These are phyloP conservation scores for Pinus albicaulis DNA, from an alignment of 75 land plant genomes.

Conservation along the genomic window DNA sequence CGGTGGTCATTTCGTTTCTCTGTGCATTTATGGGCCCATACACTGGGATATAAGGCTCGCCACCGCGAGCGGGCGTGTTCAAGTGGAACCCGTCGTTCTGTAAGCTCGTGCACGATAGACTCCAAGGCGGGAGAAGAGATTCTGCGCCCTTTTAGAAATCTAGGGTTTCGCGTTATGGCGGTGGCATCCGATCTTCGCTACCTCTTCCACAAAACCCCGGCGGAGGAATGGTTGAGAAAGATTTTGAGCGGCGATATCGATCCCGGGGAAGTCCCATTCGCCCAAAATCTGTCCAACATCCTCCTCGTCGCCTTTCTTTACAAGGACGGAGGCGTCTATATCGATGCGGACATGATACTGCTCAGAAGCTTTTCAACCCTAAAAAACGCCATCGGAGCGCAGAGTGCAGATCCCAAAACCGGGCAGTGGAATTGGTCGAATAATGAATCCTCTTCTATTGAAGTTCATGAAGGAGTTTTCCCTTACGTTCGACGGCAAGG, in stretches of 20 bases:
- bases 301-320: conserved; percentile 28
- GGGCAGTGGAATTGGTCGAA: conserved; percentile 32
- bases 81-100: conserved; percentile 49
- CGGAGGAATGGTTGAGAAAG: conserved; percentile 27
- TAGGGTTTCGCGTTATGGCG: conserved; percentile 23
- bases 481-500: conserved; percentile 46
- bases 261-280: conserved; percentile 36
- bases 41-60: no score
- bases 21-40: no score
- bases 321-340: conserved; percentile 19
- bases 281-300: conserved; percentile 36
- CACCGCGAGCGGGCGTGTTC: conserved; percentile 61
- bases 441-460: conserved; percentile 18
- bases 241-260: conserved; percentile 22
- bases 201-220: conserved; percentile 26
- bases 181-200: conserved; percentile 23
- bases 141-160: conserved; percentile 19
- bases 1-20: no score
- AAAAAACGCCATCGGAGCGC: conserved; percentile 20
- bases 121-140: conserved; percentile 31
- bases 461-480: conserved; percentile 29
- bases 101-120: conserved; percentile 60
- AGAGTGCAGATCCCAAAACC: conserved; percentile 10
- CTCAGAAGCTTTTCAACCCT: conserved; percentile 11
- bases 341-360: conserved; percentile 19